phyloP scores from a whole-genome alignment of 2,329 filamentous ascomycete species.

The Periconia digitata region DNA sequence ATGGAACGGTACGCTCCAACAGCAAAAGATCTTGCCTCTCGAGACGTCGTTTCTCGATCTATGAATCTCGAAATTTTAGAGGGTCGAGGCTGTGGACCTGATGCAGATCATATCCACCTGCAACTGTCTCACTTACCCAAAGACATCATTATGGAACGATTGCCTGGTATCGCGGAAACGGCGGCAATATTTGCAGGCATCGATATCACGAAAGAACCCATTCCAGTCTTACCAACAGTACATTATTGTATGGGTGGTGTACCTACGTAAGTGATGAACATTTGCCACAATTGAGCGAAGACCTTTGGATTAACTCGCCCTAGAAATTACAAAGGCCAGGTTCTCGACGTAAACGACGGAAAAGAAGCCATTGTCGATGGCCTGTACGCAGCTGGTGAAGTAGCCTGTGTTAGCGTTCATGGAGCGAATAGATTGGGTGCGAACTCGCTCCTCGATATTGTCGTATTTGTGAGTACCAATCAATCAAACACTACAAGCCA shows the following conservation, averaged over 20 bases:
- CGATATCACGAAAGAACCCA: constrained; percentile 52
- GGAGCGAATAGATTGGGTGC: constrained; percentile 53
- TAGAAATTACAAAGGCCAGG: constrained; percentile 50
- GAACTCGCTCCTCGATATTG: constrained; percentile 53
- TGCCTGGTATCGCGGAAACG: constrained; percentile 55
- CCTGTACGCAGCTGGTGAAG: constrained; percentile 53
- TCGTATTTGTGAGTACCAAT: constrained; percentile 46
- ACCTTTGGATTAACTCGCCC: not conserved
- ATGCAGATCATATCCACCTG: constrained; percentile 52
- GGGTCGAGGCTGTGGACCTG: constrained; percentile 48
- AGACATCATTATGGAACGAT: constrained; percentile 50
- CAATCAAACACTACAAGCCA: not conserved
- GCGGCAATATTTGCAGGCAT: constrained; percentile 54
- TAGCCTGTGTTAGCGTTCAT: constrained; percentile 53
- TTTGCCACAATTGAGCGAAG: too few relatives aligned
- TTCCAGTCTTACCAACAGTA: constrained; percentile 55
- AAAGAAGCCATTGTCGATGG: constrained; percentile 47
- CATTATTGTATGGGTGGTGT: constrained; percentile 57
- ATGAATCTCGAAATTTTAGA: constrained; percentile 55
- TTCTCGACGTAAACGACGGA: constrained; percentile 42
- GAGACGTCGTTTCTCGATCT: constrained; percentile 51
- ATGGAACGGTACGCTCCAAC: constrained; percentile 57
- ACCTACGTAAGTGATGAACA: constrained; percentile 37
- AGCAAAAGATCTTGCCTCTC: constrained; percentile 52
- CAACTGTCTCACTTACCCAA: constrained; percentile 52